Evolutionary conservation across 106 monocot species (phyloP), one percentile per base, ranked within the genome.

Genomic region (Acorus calamus): DNA sequence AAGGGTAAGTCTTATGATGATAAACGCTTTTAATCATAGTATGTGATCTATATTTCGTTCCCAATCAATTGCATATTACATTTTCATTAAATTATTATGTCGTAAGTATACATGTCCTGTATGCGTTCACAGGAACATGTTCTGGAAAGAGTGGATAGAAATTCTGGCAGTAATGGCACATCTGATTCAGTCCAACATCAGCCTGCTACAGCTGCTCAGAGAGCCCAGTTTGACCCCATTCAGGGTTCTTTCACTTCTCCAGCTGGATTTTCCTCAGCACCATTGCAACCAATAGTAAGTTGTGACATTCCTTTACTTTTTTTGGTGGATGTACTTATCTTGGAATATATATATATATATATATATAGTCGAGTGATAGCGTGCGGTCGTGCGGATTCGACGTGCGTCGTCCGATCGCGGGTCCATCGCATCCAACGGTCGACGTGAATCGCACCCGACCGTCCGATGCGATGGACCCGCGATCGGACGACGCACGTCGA

Each of bases 201-300:
- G 49, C 63, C 69, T 49, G 78, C 28, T 48, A 65, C 64, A 42
- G 41, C 50, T 68, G 14, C 70, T 71, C 63, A 61, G 7, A 70
- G 79, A n/a, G 61, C 56, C 54, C 74, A 64, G 51, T 71, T 72
- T 60, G 76, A 69, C 7, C 68, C 69, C 50, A 64, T 52, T 9
- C 78, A 66, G 8, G 14, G 52, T 53, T 58, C 68, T 71, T 64
- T 55, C 56, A 74, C 50, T 60, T 64, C 63, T 46, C 69, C 79
- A 52, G 73, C 63, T 58, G 71, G 72, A 50, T 43, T 60, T 82
- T 55, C 76, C 1, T 64, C 51, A 5, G 84, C 78, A 14, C 67
- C 72, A 63, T 73, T 74, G 7, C 76, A 74, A 14, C 80, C 85
- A 55, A 64, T 63, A 47, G 96, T 96, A 80, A 75, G 78, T n/a